Evolutionary conservation across 192 early-diverging fungal species (phyloP), one percentile per base, ranked within the genome.

Genomic region (Backusella sp.): DNA sequence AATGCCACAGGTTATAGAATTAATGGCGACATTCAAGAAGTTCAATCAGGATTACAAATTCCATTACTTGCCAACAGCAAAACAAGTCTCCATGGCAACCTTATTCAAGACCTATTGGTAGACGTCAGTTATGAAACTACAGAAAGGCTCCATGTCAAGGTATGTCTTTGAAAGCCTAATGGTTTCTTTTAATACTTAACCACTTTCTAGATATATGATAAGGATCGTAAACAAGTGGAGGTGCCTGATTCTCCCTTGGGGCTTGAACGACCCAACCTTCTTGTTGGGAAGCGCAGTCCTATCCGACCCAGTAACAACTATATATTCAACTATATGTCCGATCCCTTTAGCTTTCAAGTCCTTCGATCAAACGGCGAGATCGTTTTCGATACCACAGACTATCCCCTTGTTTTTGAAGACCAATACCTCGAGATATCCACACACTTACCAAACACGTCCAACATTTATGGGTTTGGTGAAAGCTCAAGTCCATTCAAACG

Each of bases 401-500:
- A 82, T 4, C 79, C 85, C 0, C 78, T 92, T 32, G 85, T 93
- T 9, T 91, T 86, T 44, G 88, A 91, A 76, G 85, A 91, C 71
- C 88, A 92, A 77, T 93, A 91, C 68, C 76, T 93, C 5, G 89
- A 92, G 76, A 66, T 93, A 28, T 88, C 90, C 0, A 85, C 89
- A 23, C 76, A 42, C 1, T 34, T 92, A 34, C 89, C 90, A 4
- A 30, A 44, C 0, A 73, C 88, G 30, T 87, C 91, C 21, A 90
- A 91, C 68, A 87, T 93, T 44, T 93, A 89, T 73, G 91, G 91
- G 5, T 78, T 93, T 11, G 91, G 91, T 9, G 90, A 93, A 75
- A 77, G 82, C 3, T 84, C 84, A n/a, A 79, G 84, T 15, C 76
- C 77, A n/a, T 91, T 91, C 73, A 82, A 86, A 62, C 76, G 90